These are phyloP conservation scores for Microthlaspi erraticum DNA, from an alignment of 345 rosid genomes.

Conservation along the genomic window DNA sequence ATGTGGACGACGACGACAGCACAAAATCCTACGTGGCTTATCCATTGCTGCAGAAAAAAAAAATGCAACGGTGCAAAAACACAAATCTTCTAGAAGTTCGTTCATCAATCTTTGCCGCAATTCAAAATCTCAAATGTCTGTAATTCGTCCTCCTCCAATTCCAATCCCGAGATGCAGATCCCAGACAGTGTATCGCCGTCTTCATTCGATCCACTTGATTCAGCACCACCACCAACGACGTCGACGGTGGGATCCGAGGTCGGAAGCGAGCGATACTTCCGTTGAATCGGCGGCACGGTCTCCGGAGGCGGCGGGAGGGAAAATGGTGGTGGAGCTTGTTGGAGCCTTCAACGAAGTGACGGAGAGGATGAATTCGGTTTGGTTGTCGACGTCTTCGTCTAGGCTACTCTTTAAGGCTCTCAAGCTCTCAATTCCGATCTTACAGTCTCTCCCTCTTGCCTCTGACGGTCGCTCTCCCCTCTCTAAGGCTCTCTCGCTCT, in stretches of 20 bases:
- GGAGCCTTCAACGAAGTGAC: slow-evolving; percentile 90
- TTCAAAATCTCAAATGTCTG: slow-evolving; percentile 39
- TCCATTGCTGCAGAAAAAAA: slow-evolving; percentile 29
- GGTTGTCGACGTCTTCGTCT: slow-evolving; percentile 81
- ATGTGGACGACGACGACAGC: slow-evolving; percentile 35
- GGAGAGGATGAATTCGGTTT: slow-evolving; percentile 83
- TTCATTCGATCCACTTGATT: slow-evolving; percentile 13
- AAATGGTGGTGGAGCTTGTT: slow-evolving; percentile 98
- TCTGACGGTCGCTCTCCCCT: slow-evolving; percentile 78
- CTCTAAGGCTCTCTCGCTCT: slow-evolving; percentile 78
- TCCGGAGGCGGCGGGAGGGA: slow-evolving; percentile 78
- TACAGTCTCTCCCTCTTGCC: slow-evolving; percentile 67
- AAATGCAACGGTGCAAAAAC: background rate
- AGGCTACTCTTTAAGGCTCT: slow-evolving; percentile 75
- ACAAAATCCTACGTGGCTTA: slow-evolving; percentile 44
- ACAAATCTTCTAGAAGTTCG: background rate
- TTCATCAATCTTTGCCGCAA: slow-evolving; percentile 3
- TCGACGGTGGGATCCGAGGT: slow-evolving; percentile 38
- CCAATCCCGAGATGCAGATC: slow-evolving; percentile 40
- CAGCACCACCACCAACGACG: slow-evolving; percentile 12
- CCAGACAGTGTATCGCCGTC: slow-evolving; percentile 10
- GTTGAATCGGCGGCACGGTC: slow-evolving; percentile 44
- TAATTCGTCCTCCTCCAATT: slow-evolving; percentile 39
- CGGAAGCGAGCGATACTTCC: slow-evolving; percentile 24
- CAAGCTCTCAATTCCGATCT: slow-evolving; percentile 83